Conservation (phyloP, 2,329 filamentous ascomycete genomes). For the Microdochium nivale region DNA sequence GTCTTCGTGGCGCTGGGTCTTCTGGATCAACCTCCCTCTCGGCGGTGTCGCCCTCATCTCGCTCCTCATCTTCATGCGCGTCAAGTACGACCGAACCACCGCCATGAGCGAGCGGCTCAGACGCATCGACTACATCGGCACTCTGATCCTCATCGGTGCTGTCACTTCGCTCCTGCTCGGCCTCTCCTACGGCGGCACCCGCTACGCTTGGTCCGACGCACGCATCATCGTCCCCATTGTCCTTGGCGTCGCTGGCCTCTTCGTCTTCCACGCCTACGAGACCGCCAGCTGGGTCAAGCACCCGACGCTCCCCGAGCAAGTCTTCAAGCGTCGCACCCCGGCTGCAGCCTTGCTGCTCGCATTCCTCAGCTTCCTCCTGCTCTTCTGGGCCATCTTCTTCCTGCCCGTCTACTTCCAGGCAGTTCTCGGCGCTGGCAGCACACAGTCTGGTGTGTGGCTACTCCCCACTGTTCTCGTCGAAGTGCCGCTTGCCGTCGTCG, state of each 20-base stretch:
- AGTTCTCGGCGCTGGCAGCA: slow-evolving; percentile 51
- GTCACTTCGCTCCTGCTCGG: slow-evolving; percentile 24
- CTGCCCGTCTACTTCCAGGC: slow-evolving; percentile 52
- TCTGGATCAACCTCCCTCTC: slow-evolving; percentile 24
- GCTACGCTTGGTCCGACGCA: slow-evolving; percentile 23
- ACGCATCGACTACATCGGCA: slow-evolving; percentile 26
- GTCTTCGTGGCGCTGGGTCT: slow-evolving; percentile 31
- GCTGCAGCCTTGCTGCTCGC: slow-evolving; percentile 18
- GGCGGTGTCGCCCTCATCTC: slow-evolving; percentile 13
- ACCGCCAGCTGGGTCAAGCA: slow-evolving; percentile 8
- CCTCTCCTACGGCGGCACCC: slow-evolving; percentile 24
- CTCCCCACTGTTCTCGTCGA: slow-evolving; percentile 6
- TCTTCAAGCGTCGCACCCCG: slow-evolving; percentile 33
- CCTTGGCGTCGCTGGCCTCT: slow-evolving; percentile 26
- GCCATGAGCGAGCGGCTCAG: slow-evolving; percentile 6
- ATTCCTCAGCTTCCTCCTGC: slow-evolving; percentile 24
- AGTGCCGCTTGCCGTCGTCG: slow-evolving; percentile 13
- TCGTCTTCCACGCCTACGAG: slow-evolving; percentile 24
- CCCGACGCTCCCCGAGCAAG: slow-evolving; percentile 26
- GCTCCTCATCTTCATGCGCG: slow-evolving; percentile 21
- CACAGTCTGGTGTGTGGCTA: slow-evolving; percentile 48
- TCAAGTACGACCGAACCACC: slow-evolving; percentile 11
- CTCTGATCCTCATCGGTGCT: slow-evolving; percentile 22
- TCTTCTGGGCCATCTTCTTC: slow-evolving; percentile 29
- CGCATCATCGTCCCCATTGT: slow-evolving; percentile 26